Conservation (phyloP, 1,284 basidiomycete species). For the Psilocybe mexicana region DNA sequence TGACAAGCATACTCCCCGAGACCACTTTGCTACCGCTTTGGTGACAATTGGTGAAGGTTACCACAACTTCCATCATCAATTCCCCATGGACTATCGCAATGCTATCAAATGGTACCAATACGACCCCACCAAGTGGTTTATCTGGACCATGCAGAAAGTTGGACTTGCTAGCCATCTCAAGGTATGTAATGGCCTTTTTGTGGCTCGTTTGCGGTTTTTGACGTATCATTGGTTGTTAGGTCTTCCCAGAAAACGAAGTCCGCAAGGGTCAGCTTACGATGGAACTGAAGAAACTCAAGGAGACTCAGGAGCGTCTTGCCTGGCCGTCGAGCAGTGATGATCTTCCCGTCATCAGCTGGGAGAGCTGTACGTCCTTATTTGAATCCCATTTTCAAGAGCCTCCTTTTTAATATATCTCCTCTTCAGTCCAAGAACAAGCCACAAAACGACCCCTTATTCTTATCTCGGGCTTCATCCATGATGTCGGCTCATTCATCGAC, state of each 20-base stretch:
- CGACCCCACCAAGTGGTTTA: slow-evolving; percentile 92
- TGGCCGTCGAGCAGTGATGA: slow-evolving; percentile 83
- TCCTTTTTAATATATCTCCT: too few relatives aligned
- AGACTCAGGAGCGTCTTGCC: slow-evolving; percentile 65
- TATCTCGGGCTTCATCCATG: slow-evolving; percentile 90
- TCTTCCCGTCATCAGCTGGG: slow-evolving; percentile 84
- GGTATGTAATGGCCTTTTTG: slow-evolving; percentile 33
- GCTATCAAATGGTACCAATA: slow-evolving; percentile 94
- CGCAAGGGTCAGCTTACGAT: slow-evolving; percentile 91
- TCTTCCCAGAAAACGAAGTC: slow-evolving; percentile 93
- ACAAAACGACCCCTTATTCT: slow-evolving; percentile 78
- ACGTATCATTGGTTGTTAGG: slow-evolving; percentile 30
- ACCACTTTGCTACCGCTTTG: slow-evolving; percentile 86
- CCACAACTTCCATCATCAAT: slow-evolving; percentile 96
- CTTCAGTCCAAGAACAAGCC: slow-evolving; percentile 71
- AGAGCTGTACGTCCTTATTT: slow-evolving; percentile 61
- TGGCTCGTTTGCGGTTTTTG: neutral
- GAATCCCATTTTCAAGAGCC: neutral
- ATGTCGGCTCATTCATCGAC: slow-evolving; percentile 83
- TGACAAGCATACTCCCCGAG: slow-evolving; percentile 92
- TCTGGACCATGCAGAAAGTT: slow-evolving; percentile 61
- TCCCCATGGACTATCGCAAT: slow-evolving; percentile 94
- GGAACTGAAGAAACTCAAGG: slow-evolving; percentile 83
- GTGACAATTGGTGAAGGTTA: slow-evolving; percentile 92
- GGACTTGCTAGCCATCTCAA: slow-evolving; percentile 88